These are phyloP conservation scores for Letharia lupina DNA, from an alignment of 495 filamentous ascomycete species.

Conservation along the genomic window DNA sequence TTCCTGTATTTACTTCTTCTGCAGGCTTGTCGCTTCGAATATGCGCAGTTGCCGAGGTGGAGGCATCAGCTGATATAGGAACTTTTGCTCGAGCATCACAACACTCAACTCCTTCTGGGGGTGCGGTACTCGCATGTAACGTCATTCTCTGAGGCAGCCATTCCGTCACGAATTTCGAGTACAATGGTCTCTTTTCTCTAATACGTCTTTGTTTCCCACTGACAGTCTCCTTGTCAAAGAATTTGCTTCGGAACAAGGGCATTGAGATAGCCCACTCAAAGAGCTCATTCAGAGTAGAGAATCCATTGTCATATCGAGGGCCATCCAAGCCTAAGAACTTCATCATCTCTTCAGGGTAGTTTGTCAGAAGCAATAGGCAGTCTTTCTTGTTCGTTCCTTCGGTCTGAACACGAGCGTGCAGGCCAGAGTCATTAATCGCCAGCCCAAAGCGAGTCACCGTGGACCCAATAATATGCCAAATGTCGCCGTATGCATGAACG, in stretches of 20 bases:
- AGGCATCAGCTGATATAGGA: neutral
- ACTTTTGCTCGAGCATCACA: neutral
- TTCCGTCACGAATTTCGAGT: neutral
- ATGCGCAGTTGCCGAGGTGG: neutral
- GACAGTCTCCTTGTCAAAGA: conserved; percentile 3
- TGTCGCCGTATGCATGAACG: conserved; percentile 52
- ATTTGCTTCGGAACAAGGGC: conserved; percentile 32
- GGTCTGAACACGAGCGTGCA: conserved; percentile 51
- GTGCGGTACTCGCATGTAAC: neutral
- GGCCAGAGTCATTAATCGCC: conserved; percentile 47
- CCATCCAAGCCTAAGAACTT: conserved; percentile 48
- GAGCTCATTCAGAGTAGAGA: conserved; percentile 40
- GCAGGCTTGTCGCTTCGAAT: neutral
- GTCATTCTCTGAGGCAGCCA: neutral
- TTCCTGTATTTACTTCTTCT: neutral
- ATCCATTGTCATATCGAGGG: conserved; percentile 36
- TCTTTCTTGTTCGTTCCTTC: conserved; percentile 45
- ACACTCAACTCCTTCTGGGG: neutral
- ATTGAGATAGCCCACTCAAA: conserved; percentile 46
- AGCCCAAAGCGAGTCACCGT: conserved; percentile 49
- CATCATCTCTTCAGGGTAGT: conserved; percentile 41
- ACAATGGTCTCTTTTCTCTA: conserved; percentile 6
- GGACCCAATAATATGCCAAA: conserved; percentile 56
- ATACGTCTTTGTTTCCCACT: neutral
- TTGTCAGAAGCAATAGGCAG: conserved; percentile 46